Conservation (phyloP, 371 early-diverging fungal species). For the Mucor circinelloides region DNA sequence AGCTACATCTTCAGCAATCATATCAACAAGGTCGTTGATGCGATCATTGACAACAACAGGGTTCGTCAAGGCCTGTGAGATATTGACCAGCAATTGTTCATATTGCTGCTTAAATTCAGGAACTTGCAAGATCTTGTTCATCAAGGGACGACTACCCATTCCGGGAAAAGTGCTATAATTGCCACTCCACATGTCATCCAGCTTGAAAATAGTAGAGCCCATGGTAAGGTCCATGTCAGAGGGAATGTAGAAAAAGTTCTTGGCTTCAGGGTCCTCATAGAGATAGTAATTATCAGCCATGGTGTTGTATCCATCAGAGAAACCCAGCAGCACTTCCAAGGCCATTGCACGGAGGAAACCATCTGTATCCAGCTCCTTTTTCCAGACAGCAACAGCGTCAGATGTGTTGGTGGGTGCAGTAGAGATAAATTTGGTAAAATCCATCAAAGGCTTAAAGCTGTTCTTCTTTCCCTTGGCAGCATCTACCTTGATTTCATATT, state of each 20-base stretch:
- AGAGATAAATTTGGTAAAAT: slow-evolving; percentile 34
- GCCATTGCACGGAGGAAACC: slow-evolving; percentile 35
- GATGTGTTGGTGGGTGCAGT: slow-evolving; percentile 12
- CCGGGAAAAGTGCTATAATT: slow-evolving; percentile 36
- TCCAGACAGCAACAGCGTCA: slow-evolving; percentile 23
- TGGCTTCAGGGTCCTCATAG: slow-evolving; percentile 19
- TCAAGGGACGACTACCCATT: slow-evolving; percentile 21
- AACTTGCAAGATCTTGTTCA: slow-evolving; percentile 20
- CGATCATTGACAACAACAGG: slow-evolving; percentile 21
- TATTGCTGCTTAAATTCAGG: slow-evolving; percentile 29
- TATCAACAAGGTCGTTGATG: slow-evolving; percentile 14
- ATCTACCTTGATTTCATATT: slow-evolving; percentile 26
- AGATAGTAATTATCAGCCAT: slow-evolving; percentile 33
- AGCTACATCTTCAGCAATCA: slow-evolving; percentile 27
- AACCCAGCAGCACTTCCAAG: slow-evolving; percentile 34
- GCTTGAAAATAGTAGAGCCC: slow-evolving; percentile 5
- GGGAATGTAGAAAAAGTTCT: slow-evolving; percentile 15
- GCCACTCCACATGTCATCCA: slow-evolving; percentile 26
- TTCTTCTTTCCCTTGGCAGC: slow-evolving; percentile 1
- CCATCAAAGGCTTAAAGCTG: slow-evolving; percentile 16
- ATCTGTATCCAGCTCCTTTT: slow-evolving; percentile 25
- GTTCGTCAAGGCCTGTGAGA: slow-evolving; percentile 21
- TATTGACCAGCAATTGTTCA: slow-evolving; percentile 26
- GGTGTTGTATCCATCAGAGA: slow-evolving; percentile 30
- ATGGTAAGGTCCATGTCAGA: slow-evolving; percentile 22